These are phyloP conservation scores for Aurantiochytrium sp. DNA, from an alignment of 108 stramenopile species.

Conservation along the genomic window DNA sequence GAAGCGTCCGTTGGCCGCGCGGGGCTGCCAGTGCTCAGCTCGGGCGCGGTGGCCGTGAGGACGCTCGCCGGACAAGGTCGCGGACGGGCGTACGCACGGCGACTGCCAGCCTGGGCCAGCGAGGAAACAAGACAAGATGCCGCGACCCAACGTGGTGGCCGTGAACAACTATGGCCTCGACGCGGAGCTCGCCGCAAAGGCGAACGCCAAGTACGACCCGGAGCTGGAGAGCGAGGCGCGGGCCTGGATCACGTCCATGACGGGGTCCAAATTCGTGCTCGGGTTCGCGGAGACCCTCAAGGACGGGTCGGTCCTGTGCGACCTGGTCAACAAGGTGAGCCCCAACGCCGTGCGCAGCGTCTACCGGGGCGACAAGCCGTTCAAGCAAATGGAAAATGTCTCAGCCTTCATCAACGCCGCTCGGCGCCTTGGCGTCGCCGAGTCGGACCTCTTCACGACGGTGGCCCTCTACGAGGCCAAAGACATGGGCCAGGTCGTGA, in stretches of 20 bases:
- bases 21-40: too few species aligned
- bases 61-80: too few species aligned
- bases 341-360: slow-evolving; percentile 35
- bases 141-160: background rate
- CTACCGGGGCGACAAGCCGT: slow-evolving; percentile 44
- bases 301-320: slow-evolving; percentile 38
- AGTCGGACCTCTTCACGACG: slow-evolving; percentile 51
- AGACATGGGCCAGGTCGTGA: slow-evolving; percentile 48
- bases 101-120: too few species aligned
- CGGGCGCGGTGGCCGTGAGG: too few species aligned
- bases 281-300: slow-evolving; percentile 39
- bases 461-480: slow-evolving; percentile 48
- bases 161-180: slow-evolving; percentile 40
- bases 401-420: slow-evolving; percentile 7
- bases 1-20: too few species aligned
- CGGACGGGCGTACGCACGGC: too few species aligned
- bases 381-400: slow-evolving; percentile 56
- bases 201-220: slow-evolving; percentile 45
- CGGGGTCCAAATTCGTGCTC: slow-evolving; percentile 32
- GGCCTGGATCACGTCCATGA: slow-evolving; percentile 48
- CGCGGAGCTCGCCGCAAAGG: slow-evolving; percentile 45
- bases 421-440: slow-evolving; percentile 43
- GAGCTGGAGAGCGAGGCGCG: slow-evolving; percentile 39
- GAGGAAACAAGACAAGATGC: too few species aligned
- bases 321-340: slow-evolving; percentile 41